Evolutionary conservation across 1,284 basidiomycete genomes (phyloP).

Genomic region (Somion occarium): DNA sequence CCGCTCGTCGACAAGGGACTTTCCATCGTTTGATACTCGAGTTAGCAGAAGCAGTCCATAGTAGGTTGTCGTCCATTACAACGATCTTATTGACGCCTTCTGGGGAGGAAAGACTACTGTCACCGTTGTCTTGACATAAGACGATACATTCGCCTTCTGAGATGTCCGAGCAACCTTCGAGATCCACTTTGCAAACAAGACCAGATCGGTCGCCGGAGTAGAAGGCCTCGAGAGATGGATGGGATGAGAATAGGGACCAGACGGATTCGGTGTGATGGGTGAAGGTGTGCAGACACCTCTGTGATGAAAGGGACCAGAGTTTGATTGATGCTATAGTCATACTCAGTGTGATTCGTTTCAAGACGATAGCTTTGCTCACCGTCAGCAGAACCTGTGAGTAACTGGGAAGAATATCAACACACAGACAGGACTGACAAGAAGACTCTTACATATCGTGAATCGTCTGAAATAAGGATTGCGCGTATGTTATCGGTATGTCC

Average conservation of each 20-base stretch:
- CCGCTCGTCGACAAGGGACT: conserved; percentile 43
- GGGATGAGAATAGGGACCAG: conserved; percentile 87
- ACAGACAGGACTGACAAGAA: conserved; percentile 13
- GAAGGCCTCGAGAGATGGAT: conserved; percentile 88
- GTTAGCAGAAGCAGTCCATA: conserved; percentile 89
- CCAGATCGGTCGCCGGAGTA: conserved; percentile 95
- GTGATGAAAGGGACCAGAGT: conserved; percentile 88
- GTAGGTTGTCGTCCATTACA: conserved; percentile 77
- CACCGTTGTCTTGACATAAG: conserved; percentile 68
- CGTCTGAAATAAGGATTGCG: conserved; percentile 83
- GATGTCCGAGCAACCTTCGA: conserved; percentile 76
- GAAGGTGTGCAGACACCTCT: conserved; percentile 94
- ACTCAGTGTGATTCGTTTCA: conserved; percentile 10
- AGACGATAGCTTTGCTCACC: conserved; percentile 36
- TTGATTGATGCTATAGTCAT: conserved; percentile 65
- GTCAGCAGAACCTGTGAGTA: conserved; percentile 88
- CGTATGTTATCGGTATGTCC: conserved; percentile 98
- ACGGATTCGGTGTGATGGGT: conserved; percentile 94
- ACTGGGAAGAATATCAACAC: conserved; percentile 44
- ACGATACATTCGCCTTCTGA: conserved; percentile 88
- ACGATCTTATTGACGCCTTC: conserved; percentile 86
- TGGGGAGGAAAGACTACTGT: conserved; percentile 18
- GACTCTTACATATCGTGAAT: conserved; percentile 77
- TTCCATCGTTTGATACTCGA: conserved; percentile 84
- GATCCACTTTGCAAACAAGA: conserved; percentile 85